Evolutionary conservation across 176 grass and related monocot genomes (phyloP).

Genomic region (Melocanna baccifera): DNA sequence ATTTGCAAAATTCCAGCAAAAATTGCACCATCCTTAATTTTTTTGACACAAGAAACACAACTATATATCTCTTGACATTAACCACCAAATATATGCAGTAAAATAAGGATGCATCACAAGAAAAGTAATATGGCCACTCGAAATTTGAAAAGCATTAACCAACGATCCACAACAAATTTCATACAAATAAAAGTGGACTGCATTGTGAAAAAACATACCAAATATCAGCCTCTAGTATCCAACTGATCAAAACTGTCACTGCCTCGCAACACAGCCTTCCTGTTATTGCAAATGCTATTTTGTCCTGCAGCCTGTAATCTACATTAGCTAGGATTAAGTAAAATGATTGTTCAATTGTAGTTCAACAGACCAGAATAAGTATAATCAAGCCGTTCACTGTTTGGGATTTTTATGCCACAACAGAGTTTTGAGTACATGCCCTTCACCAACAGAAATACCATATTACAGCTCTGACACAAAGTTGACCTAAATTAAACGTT

Average conservation of each 20-base stretch:
- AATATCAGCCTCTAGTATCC: not conserved
- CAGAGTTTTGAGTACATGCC: not conserved
- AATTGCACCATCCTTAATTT: not conserved
- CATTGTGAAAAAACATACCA: not conserved
- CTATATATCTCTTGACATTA: not conserved
- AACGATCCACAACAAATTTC: not conserved
- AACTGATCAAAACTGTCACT: not conserved
- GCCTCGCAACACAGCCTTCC: not conserved
- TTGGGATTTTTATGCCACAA: not conserved
- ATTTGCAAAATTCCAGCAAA: not conserved
- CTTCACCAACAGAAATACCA: not conserved
- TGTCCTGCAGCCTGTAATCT: not conserved
- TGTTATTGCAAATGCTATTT: constrained; percentile 2
- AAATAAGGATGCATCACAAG: not conserved
- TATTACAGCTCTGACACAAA: not conserved
- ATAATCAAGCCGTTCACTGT: not conserved
- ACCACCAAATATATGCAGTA: not conserved
- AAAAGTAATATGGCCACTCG: not conserved
- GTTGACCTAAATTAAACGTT: not conserved
- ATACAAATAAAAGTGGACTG: not conserved
- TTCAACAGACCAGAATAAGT: not conserved
- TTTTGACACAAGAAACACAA: not conserved
- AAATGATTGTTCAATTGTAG: not conserved
- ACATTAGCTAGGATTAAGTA: constrained; percentile 1
- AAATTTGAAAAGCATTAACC: not conserved